Evolutionary conservation across 257 asterid species (phyloP).

Genomic region (Petunia secreta): DNA sequence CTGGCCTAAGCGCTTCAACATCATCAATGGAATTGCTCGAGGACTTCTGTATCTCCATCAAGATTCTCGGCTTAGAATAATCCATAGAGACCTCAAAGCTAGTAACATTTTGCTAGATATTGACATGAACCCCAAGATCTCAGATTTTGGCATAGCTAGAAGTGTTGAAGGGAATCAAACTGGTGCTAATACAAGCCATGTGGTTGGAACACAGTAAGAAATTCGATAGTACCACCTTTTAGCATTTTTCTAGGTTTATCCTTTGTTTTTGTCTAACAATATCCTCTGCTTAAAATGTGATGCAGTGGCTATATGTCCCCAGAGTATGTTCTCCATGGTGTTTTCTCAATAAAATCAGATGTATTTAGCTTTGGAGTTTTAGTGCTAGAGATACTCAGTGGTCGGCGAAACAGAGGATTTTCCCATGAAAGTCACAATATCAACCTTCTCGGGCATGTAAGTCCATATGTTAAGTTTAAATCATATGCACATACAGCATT

Average conservation of each 20-base stretch:
- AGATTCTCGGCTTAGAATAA: constrained; percentile 42
- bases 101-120: constrained; percentile 41
- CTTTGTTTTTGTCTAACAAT: not conserved
- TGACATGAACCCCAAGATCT: constrained; percentile 45
- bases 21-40: constrained; percentile 42
- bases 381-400: constrained; percentile 37
- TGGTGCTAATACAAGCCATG: constrained; percentile 43
- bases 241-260: not conserved
- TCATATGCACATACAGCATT: not conserved
- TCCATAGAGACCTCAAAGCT: constrained; percentile 43
- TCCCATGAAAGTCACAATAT: not conserved
- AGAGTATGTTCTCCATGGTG: constrained; percentile 41
- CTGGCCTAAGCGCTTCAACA: constrained; percentile 39
- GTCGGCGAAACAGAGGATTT: constrained; percentile 29
- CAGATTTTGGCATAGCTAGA: constrained; percentile 44
- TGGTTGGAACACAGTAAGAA: constrained; percentile 42
- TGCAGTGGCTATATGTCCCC: constrained; percentile 51
- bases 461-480: constrained; percentile 7
- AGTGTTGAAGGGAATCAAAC: constrained; percentile 41
- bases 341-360: constrained; percentile 46
- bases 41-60: constrained; percentile 45
- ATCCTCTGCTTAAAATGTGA: not conserved
- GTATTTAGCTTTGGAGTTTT: constrained; percentile 44
- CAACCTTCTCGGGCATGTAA: constrained; percentile 39
- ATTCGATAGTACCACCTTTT: not conserved